Evolutionary conservation across 257 asterid genomes (phyloP).

Genomic region (Nemophila menziesii): DNA sequence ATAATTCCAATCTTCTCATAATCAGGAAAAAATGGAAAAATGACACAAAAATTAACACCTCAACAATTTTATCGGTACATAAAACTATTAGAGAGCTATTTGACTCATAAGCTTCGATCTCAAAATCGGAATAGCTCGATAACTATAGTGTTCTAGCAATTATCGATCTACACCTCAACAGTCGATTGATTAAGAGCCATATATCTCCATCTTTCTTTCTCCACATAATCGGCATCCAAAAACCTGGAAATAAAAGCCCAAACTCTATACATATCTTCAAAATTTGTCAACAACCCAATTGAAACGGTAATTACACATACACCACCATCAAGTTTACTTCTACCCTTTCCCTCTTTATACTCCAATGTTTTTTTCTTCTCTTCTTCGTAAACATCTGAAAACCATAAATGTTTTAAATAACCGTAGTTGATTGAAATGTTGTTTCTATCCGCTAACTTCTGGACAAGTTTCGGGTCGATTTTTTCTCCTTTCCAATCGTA

Average conservation of each 20-base stretch:
- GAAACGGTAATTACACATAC: constrained; percentile 44
- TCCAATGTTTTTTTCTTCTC: constrained; percentile 25
- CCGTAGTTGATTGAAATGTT: constrained; percentile 45
- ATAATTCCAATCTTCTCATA: no score
- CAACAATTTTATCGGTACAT: not conserved
- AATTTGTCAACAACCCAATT: constrained; percentile 42
- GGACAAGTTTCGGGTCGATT: constrained; percentile 55
- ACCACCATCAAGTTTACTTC: constrained; percentile 18
- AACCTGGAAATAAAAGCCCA: constrained; percentile 76
- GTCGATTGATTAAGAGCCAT: constrained; percentile 64
- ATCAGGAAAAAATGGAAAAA: no score
- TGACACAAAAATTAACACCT: no score
- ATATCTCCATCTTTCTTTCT: constrained; percentile 84
- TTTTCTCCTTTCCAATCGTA: constrained; percentile 79
- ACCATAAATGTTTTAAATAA: constrained; percentile 40
- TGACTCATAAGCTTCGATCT: no score
- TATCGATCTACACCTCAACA: constrained; percentile 45
- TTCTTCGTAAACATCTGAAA: constrained; percentile 24
- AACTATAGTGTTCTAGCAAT: no score
- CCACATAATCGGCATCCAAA: constrained; percentile 87
- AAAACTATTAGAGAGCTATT: constrained; percentile 18
- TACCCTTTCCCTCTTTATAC: constrained; percentile 1
- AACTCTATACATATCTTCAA: constrained; percentile 56
- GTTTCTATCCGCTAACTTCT: constrained; percentile 67
- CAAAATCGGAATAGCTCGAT: no score